Conservation (phyloP, 2,329 filamentous ascomycete genomes). For the Botrytis tulipae region DNA sequence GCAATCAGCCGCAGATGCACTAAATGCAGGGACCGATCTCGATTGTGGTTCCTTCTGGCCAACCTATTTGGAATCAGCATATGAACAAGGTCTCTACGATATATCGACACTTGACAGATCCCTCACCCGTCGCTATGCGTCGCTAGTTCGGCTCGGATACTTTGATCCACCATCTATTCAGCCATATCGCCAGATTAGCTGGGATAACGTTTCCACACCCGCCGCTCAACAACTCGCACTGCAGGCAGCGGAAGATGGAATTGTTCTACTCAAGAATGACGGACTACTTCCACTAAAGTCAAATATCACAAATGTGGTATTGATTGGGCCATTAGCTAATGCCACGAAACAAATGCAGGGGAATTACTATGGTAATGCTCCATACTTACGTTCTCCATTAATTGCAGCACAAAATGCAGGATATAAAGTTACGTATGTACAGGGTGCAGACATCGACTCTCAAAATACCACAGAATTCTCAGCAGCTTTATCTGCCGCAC, state of each 20-base stretch:
- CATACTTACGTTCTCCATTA: constrained; percentile 36
- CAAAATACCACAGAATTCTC: constrained; percentile 36
- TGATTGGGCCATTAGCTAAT: constrained; percentile 30
- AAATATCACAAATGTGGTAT: constrained; percentile 23
- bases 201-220: constrained; percentile 40
- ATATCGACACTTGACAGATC: constrained; percentile 49
- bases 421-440: constrained; percentile 36
- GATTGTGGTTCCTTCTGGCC: constrained; percentile 30
- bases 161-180: constrained; percentile 50
- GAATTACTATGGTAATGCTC: constrained; percentile 29
- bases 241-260: constrained; percentile 31
- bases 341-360: constrained; percentile 34
- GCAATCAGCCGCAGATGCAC: constrained; percentile 25
- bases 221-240: constrained; percentile 27
- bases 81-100: constrained; percentile 43
- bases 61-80: constrained; percentile 24
- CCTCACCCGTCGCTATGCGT: constrained; percentile 52
- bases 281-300: constrained; percentile 27
- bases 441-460: constrained; percentile 40
- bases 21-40: constrained; percentile 30
- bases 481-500: constrained; percentile 42
- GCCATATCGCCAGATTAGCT: constrained; percentile 52
- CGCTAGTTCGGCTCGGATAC: constrained; percentile 55
- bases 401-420: constrained; percentile 46
- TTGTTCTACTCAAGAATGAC: constrained; percentile 34